Evolutionary conservation across 1,139 yeast species (phyloP), one percentile per base, ranked within the genome.

Genomic region (Blastobotrys arbuscula): DNA sequence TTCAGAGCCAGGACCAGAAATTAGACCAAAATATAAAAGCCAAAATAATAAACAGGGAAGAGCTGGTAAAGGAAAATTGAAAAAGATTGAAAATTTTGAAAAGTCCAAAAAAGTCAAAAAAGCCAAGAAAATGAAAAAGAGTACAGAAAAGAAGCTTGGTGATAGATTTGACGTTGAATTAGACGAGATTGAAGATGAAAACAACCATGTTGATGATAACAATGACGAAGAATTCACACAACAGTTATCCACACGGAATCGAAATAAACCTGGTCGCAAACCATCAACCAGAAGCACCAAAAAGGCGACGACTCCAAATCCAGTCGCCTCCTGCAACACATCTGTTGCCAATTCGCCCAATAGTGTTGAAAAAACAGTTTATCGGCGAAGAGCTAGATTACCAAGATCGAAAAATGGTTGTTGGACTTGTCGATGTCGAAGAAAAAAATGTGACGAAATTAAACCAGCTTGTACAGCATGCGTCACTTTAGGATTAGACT

Each of bases 381-480:
- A 48, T 19, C 48, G 43, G 23, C 40, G 52, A 20, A 34, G 42
- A 33, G 53, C 55, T n/a, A 38, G 45, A 31, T 42, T 49, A 12
- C 54, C 56, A 20, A 45, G 59, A 26, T 54, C 59, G 37, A 54
- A 48, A 42, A 53, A 37, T 33, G 79, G 79, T 1, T 76, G 80
- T 57, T 76, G 80, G 80, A 76, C 78, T 1, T 76, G 80, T 56
- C 61, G 87, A 61, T 76, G 77, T 58, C 73, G 95, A 61, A 72
- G 95, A 49, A 90, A 86, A 49, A 87, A 86, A 62, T 87, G 96
- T 71, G 95, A 86, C 61, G 95, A 87, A 62, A 70, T 69, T 1
- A 79, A 77, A 57, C 95, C 95, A 0, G 59, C 67, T 3, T 58
- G 61, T 38, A 34, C 44, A 20, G 53, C 55, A 26, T 58, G 61